Conservation (phyloP, 2,329 filamentous ascomycete genomes). For the Pseudogymnoascus sp. region DNA sequence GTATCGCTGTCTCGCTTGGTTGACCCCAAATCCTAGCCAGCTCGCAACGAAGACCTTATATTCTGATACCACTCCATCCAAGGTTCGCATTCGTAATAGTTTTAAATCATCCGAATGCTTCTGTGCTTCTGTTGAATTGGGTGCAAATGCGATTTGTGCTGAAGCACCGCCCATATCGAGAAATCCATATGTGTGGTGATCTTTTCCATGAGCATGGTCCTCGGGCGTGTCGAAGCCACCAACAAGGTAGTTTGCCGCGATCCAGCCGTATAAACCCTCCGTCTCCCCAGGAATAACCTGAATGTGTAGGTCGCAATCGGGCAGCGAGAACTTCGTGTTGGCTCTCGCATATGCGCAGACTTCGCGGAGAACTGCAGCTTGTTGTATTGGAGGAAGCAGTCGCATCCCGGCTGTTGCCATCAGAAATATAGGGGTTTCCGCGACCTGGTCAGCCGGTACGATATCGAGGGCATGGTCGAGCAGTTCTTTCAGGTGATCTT, state of each 20-base stretch:
- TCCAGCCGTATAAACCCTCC: conserved; percentile 93
- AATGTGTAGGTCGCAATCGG: conserved; percentile 83
- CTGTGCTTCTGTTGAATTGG: conserved; percentile 80
- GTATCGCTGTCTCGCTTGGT: conserved; percentile 80
- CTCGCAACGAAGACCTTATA: conserved; percentile 91
- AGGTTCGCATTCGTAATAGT: conserved; percentile 70
- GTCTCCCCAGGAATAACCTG: conserved; percentile 95
- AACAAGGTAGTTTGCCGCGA: conserved; percentile 90
- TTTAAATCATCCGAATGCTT: conserved; percentile 88
- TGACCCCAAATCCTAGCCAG: conserved; percentile 96
- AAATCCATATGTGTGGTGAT: conserved; percentile 92
- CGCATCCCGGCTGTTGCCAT: conserved; percentile 96
- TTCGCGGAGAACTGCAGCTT: conserved; percentile 62
- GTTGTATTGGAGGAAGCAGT: conserved; percentile 66
- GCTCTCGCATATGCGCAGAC: conserved; percentile 76
- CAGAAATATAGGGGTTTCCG: conserved; percentile 84
- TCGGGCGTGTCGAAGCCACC: conserved; percentile 78
- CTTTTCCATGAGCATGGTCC: conserved; percentile 71
- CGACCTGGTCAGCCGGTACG: conserved; percentile 67
- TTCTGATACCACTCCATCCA: conserved; percentile 70
- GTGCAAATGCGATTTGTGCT: conserved; percentile 94
- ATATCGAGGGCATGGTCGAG: conserved; percentile 73
- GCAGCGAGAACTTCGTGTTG: conserved; percentile 72
- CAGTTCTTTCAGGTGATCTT: conserved; percentile 70
- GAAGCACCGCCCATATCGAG: conserved; percentile 98